These are phyloP conservation scores for Oryza brachyantha DNA, from an alignment of 176 grass and related monocot species.

Conservation along the genomic window DNA sequence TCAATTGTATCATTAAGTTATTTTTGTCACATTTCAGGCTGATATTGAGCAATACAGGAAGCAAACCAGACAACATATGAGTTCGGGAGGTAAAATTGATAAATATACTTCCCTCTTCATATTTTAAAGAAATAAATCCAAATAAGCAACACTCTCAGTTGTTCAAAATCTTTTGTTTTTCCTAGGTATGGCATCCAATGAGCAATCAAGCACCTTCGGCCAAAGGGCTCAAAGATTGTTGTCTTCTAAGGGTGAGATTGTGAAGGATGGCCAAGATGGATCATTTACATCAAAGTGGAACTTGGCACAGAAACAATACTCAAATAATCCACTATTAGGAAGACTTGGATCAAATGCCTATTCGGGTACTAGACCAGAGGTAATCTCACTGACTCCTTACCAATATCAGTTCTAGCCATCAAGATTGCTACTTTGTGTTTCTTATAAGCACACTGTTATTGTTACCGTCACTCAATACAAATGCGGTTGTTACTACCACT, in stretches of 20 bases:
- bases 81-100: conserved; percentile 9
- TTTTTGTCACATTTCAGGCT: conserved; percentile 32
- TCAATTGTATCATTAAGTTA: conserved; percentile 20
- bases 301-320: conserved; percentile 40
- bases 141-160: conserved; percentile 19
- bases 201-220: background rate
- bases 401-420: too few relatives aligned
- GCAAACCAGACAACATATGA: conserved; percentile 20
- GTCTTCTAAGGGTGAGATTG: conserved; percentile 31
- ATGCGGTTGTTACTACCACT: background rate
- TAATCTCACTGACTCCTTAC: background rate
- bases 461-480: background rate
- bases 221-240: conserved; percentile 40
- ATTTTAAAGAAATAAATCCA: conserved; percentile 2
- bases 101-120: conserved; percentile 7
- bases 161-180: conserved; percentile 19
- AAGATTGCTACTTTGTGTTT: background rate
- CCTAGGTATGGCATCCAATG: conserved; percentile 15
- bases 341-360: conserved; percentile 23
- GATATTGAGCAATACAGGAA: too few relatives aligned
- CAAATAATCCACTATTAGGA: conserved; percentile 21
- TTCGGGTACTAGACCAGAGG: conserved; percentile 48
- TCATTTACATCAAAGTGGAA: conserved; percentile 36
- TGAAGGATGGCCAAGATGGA: conserved; percentile 38
- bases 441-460: conserved; percentile 2